Evolutionary conservation across 768 basidiomycete species (phyloP).

Genomic region (Tricholoma terreum): DNA sequence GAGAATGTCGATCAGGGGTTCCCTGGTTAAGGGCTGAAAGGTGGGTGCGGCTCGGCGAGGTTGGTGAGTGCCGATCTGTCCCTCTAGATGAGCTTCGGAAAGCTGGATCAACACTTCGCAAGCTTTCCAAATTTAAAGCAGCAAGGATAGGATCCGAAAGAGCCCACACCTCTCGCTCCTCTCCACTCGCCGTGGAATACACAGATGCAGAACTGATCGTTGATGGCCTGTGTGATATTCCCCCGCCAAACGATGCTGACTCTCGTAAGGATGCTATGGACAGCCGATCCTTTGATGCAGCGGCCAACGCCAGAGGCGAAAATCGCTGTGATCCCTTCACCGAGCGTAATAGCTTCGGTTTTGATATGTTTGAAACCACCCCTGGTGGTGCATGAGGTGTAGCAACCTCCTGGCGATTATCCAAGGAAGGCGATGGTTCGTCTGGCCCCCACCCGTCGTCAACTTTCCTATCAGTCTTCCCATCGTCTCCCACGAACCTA

Average conservation of each 20-base stretch:
- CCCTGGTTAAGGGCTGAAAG: slow-evolving; percentile 10
- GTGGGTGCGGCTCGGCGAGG: slow-evolving; percentile 17
- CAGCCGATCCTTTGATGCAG: not conserved
- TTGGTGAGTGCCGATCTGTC: slow-evolving; percentile 15
- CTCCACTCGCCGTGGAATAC: slow-evolving; percentile 30
- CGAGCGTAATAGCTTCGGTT: slow-evolving; percentile 11
- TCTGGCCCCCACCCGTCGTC: not conserved
- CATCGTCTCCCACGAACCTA: slow-evolving; percentile 32
- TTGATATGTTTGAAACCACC: slow-evolving; percentile 9
- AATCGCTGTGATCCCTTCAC: slow-evolving; percentile 9
- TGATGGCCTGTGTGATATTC: slow-evolving; percentile 25
- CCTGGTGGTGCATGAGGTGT: not conserved
- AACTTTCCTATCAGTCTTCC: not conserved
- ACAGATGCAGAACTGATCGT: slow-evolving; percentile 25
- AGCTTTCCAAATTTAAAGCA: slow-evolving; percentile 25
- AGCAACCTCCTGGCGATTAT: not conserved
- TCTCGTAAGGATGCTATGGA: not conserved
- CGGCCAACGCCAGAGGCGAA: slow-evolving; percentile 1
- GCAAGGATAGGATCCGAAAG: slow-evolving; percentile 35
- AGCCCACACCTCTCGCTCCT: slow-evolving; percentile 24
- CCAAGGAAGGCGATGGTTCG: not conserved
- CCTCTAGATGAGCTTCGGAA: slow-evolving; percentile 12
- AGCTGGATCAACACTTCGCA: slow-evolving; percentile 11
- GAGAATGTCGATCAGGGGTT: slow-evolving; percentile 11
- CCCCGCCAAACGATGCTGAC: slow-evolving; percentile 4